phyloP scores from a whole-genome alignment of 495 filamentous ascomycete species.

The Talaromyces trachyspermus region DNA sequence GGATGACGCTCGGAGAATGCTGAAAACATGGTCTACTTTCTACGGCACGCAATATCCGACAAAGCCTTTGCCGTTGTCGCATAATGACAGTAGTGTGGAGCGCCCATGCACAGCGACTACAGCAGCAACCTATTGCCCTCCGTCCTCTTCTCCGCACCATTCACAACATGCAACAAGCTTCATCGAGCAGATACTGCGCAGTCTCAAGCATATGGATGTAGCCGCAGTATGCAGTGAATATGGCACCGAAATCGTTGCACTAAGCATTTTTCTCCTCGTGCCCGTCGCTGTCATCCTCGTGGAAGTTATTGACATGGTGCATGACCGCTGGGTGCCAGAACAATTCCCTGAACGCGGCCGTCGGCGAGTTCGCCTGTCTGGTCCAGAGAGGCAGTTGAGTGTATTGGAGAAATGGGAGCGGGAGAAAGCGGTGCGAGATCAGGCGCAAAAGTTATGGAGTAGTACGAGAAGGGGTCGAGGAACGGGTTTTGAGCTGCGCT shows the following conservation, averaged over 20 bases:
- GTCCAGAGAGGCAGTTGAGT: slow-evolving; percentile 15
- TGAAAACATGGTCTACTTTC: neutral
- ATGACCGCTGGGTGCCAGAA: slow-evolving; percentile 11
- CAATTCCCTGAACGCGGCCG: slow-evolving; percentile 15
- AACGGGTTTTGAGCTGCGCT: neutral
- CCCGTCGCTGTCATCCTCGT: slow-evolving; percentile 18
- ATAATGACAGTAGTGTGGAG: too few species aligned
- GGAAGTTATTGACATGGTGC: slow-evolving; percentile 12
- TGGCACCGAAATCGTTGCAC: slow-evolving; percentile 16
- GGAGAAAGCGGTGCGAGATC: slow-evolving; percentile 2
- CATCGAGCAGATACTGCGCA: neutral
- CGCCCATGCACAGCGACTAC: too few species aligned
- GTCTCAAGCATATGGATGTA: neutral
- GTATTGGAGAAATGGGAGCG: slow-evolving; percentile 1
- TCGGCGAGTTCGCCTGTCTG: slow-evolving; percentile 12
- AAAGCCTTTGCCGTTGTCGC: neutral
- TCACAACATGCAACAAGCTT: neutral
- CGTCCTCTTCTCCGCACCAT: neutral
- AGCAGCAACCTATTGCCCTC: neutral
- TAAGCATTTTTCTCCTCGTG: slow-evolving; percentile 17
- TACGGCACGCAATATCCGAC: neutral
- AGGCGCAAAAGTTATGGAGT: slow-evolving; percentile 1
- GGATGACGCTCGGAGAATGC: neutral
- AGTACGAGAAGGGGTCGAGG: neutral
- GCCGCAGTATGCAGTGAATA: slow-evolving; percentile 7